Evolutionary conservation across 1,284 basidiomycete species (phyloP), one percentile per base, ranked within the genome.

Genomic region (Cerioporus squamosus): DNA sequence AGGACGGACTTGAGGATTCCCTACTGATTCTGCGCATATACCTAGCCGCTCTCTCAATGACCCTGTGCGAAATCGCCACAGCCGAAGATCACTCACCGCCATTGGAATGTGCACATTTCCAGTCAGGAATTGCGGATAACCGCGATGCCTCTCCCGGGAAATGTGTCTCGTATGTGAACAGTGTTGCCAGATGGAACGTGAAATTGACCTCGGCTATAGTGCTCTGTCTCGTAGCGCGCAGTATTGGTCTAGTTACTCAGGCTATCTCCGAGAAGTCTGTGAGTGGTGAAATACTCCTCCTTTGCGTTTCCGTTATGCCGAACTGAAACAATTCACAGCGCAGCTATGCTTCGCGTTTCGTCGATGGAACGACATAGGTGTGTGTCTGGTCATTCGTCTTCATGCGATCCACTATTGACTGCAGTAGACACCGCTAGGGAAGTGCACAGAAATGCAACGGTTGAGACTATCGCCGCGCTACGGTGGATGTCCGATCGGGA

Each of bases 231-330:
- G 89, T 52, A 91, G 90, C 68, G 82, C 90, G 8, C 89, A 91
- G 66, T 87, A 86, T 66, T 91, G 90, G 90, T 89, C 90, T 8
- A 91, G 88, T 62, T 92, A 91, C 70, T 91, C 89, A 5, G 89
- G 90, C 0, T 91, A 92, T 72, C 78, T 91, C 51, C 82, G 89
- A 50, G 89, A 91, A 78, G 81, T 90, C 54, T 83, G 89, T 89
- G 68, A 67, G 87, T 76, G 31, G 54, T 26, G 10, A 8, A 29
- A 26, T 7, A 18, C 12, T n/a, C 23, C 18, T 6, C 15, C 7
- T 14, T 29, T 12, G 23, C 9, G 17, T 38, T 2, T n/a, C 14
- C 17, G 33, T 47, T 53, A 24, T 10, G 29, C 29, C 29, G 8
- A 36, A 36, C 12, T 36, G 9, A 18, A 26, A 51, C 3, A 22